Percentiles rank a stretch among this genome's conserved stretches.
Evolutionary conservation across 75 land plant species (phyloP).

Genomic region (Gnetum montanum): DNA sequence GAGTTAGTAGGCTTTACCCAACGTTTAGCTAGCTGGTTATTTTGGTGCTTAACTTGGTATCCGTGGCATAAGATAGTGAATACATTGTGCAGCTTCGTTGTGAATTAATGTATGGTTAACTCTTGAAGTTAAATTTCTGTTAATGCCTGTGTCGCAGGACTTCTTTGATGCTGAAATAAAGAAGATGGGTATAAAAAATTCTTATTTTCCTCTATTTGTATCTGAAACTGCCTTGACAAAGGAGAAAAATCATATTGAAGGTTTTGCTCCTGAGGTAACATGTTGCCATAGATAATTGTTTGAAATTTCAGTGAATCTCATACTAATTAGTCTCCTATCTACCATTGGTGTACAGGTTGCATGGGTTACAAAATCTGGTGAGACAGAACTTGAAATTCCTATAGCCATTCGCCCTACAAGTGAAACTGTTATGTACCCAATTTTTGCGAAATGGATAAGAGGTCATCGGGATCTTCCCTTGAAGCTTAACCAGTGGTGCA

Average conservation of each 20-base stretch:
- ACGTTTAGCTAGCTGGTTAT: not conserved
- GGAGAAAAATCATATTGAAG: slow-evolving; percentile 97
- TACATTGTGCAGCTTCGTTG: no score
- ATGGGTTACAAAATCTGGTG: slow-evolving; percentile 98
- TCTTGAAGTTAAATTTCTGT: no score
- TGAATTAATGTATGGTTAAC: no score
- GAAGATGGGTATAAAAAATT: slow-evolving; percentile 89
- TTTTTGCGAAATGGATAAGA: slow-evolving; percentile 94
- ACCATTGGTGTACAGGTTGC: slow-evolving; percentile 66
- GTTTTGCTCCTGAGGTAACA: slow-evolving; percentile 98
- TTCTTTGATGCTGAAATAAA: slow-evolving; percentile 97
- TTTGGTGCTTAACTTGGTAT: no score
- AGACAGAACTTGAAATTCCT: slow-evolving; percentile 77
- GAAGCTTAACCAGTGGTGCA: slow-evolving; percentile 97
- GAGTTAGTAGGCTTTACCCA: not conserved
- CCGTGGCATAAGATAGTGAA: no score
- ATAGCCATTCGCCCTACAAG: slow-evolving; percentile 99
- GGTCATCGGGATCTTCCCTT: slow-evolving; percentile 98
- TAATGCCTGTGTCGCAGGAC: slow-evolving; percentile 28
- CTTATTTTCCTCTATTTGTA: slow-evolving; percentile 95
- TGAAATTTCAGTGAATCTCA: not conserved
- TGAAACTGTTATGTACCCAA: slow-evolving; percentile 99
- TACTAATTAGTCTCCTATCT: not conserved
- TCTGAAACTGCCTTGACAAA: slow-evolving; percentile 73
- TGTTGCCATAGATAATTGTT: not conserved